Percentiles rank a stretch among this genome's conserved stretches.
Conservation (phyloP, 495 filamentous ascomycete species). For the Tuber aestivum region DNA sequence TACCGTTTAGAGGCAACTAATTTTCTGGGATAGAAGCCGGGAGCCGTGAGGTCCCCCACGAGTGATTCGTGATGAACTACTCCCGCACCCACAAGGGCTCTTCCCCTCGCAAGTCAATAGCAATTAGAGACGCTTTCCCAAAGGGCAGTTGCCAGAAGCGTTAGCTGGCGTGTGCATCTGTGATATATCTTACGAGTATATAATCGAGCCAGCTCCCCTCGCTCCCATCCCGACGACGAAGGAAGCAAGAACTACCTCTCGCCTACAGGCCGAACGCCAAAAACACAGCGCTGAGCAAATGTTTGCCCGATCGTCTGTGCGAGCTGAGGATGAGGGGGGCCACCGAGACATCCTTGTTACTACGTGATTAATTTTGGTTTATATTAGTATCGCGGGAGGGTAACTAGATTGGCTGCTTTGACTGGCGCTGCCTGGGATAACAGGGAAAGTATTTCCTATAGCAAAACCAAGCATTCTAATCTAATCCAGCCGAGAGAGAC, state of each 20-base stretch:
- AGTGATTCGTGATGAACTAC: not conserved
- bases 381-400: not conserved
- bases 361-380: not conserved
- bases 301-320: not conserved
- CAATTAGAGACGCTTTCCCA: not conserved
- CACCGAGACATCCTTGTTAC: not conserved
- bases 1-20: not conserved
- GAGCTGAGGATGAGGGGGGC: not conserved
- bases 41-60: not conserved
- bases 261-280: not conserved
- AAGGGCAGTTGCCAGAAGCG: not conserved
- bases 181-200: not conserved
- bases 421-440: not conserved
- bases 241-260: not conserved
- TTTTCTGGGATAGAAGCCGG: not conserved
- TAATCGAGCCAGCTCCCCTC: not conserved
- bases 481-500: not conserved
- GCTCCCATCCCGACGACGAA: not conserved
- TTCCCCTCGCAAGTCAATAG: not conserved
- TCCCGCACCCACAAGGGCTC: not conserved
- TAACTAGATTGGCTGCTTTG: not conserved
- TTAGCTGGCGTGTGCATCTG: not conserved
- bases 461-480: not conserved
- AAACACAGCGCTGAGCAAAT: not conserved
- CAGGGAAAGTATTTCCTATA: not conserved